Conservation (phyloP, 805 yeast species). For the Barnettozyma wickerhamii region DNA sequence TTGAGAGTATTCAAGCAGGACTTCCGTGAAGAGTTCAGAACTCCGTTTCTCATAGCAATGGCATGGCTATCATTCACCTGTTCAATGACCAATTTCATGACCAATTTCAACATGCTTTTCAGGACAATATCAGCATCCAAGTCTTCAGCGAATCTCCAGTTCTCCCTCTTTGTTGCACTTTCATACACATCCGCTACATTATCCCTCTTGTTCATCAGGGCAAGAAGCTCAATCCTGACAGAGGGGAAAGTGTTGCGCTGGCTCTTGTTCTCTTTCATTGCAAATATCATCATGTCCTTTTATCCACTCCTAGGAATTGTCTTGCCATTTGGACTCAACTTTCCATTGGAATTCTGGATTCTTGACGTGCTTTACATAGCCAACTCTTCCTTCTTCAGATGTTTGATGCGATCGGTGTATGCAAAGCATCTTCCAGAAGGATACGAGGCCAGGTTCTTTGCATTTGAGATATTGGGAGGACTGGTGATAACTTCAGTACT, state of each 20-base stretch:
- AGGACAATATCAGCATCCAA: background rate
- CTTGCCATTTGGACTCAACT: background rate
- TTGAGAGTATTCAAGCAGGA: background rate
- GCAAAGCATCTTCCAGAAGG: background rate
- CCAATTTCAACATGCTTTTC: slow-evolving; percentile 1
- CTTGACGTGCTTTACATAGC: slow-evolving; percentile 1
- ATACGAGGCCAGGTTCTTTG: background rate
- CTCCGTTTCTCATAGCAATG: background rate
- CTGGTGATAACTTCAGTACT: background rate
- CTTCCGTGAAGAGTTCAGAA: background rate
- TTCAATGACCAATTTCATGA: slow-evolving; percentile 3
- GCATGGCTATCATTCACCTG: slow-evolving; percentile 2
- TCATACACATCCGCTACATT: background rate
- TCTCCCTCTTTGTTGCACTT: background rate
- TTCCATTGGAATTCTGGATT: background rate
- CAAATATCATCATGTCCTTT: background rate
- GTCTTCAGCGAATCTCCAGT: background rate
- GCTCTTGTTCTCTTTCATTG: background rate
- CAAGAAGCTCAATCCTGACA: background rate
- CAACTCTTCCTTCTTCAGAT: background rate
- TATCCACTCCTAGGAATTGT: background rate
- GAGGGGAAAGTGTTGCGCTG: background rate
- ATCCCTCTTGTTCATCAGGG: background rate
- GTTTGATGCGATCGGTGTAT: background rate
- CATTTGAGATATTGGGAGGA: background rate